Percentiles rank a stretch among this genome's conserved stretches.
phyloP scores from a whole-genome alignment of 208 protist genomes.

The Angomonas deanei region DNA sequence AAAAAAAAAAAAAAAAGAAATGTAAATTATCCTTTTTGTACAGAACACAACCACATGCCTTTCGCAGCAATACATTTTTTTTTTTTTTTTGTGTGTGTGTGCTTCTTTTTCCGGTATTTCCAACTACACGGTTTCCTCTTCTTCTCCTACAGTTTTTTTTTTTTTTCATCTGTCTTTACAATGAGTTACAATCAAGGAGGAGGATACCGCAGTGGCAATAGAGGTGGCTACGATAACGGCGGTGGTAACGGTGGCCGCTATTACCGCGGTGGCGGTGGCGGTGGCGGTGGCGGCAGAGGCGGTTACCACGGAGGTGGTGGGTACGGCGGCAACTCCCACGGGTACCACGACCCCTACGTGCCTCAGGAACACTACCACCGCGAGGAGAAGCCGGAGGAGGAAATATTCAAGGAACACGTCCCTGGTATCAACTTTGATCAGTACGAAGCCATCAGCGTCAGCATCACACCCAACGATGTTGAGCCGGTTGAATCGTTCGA shows the following conservation, averaged over 20 bases:
- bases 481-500: slow-evolving; percentile 70
- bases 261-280: slow-evolving; percentile 20
- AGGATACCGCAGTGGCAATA: slow-evolving; percentile 5
- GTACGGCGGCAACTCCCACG: slow-evolving; percentile 18
- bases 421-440: slow-evolving; percentile 92
- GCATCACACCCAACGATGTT: slow-evolving; percentile 78
- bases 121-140: no score
- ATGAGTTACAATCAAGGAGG: no score
- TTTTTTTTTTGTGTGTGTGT: neutral
- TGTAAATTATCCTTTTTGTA: neutral
- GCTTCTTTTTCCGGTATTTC: slow-evolving; percentile 3
- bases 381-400: slow-evolving; percentile 84
- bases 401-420: slow-evolving; percentile 90
- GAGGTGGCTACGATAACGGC: neutral
- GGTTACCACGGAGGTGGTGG: slow-evolving; percentile 22
- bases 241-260: slow-evolving; percentile 10
- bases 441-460: slow-evolving; percentile 87
- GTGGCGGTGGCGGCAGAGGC: slow-evolving; percentile 17
- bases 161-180: slow-evolving; percentile 12
- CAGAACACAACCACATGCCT: neutral
- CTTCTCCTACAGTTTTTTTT: slow-evolving; percentile 4
- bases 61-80: slow-evolving; percentile 5
- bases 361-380: slow-evolving; percentile 47
- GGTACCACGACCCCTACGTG: slow-evolving; percentile 12
- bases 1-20: neutral